These are phyloP conservation scores for Petunia hybrid DNA, from an alignment of 305 asterid genomes.

Conservation along the genomic window DNA sequence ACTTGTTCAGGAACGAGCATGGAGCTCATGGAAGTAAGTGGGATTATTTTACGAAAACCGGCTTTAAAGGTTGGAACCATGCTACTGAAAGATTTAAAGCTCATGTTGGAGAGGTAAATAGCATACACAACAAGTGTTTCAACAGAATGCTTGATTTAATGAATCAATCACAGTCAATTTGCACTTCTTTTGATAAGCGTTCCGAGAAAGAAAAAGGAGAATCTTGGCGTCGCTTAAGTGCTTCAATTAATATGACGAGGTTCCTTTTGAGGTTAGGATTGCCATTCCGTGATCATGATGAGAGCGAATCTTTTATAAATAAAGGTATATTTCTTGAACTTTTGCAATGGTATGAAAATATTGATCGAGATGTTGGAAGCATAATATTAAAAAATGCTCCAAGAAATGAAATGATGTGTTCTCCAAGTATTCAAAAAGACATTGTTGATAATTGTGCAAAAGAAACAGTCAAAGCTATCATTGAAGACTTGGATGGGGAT, in stretches of 20 bases:
- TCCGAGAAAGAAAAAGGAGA: background rate
- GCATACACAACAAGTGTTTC: background rate
- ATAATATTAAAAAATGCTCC: background rate
- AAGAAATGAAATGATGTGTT: background rate
- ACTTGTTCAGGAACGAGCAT: background rate
- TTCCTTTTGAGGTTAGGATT: background rate
- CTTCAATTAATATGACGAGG: background rate
- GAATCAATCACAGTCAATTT: background rate
- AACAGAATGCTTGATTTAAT: background rate
- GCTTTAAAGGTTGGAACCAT: background rate
- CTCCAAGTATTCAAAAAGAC: constrained; percentile 26
- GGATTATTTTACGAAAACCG: background rate
- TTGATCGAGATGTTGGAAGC: background rate
- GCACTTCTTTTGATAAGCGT: background rate
- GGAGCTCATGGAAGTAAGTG: background rate
- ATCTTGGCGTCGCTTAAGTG: no score
- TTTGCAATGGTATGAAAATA: background rate
- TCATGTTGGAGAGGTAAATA: background rate
- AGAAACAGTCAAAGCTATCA: background rate
- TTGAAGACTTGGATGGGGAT: background rate
- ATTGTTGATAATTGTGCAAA: background rate
- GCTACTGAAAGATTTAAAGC: constrained; percentile 4
- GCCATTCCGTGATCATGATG: background rate
- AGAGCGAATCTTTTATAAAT: background rate
- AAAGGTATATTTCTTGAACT: background rate